Percentiles rank a stretch among this genome's conserved stretches.
phyloP scores from a whole-genome alignment of 2,329 filamentous ascomycete species.

The Graphilbum sp. region DNA sequence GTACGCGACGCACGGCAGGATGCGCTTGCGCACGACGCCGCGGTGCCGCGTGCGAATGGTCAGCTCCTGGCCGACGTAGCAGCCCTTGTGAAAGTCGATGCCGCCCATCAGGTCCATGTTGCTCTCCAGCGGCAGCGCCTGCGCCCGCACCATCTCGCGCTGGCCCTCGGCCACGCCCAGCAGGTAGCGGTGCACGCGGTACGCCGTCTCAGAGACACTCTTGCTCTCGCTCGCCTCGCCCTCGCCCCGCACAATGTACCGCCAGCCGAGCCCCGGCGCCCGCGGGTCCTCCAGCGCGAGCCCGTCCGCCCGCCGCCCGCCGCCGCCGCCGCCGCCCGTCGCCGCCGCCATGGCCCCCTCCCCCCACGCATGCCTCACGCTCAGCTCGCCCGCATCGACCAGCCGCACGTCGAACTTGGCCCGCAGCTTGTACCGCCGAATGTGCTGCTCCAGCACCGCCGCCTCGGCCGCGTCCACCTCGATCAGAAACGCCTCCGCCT shows the following conservation, averaged over 20 bases:
- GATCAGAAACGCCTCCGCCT: constrained; percentile 46
- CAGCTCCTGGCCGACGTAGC: constrained; percentile 91
- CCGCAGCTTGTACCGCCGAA: constrained; percentile 74
- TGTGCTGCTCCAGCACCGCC: constrained; percentile 46
- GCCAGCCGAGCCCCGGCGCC: constrained; percentile 37
- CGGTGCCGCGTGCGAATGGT: constrained; percentile 92
- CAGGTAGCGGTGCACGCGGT: constrained; percentile 62
- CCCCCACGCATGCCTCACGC: constrained; percentile 63
- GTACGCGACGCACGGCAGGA: constrained; percentile 68
- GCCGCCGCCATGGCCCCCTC: too few relatives aligned
- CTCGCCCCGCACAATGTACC: constrained; percentile 22
- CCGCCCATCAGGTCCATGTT: constrained; percentile 78
- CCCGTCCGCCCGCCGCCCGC: background rate
- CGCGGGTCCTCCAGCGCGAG: constrained; percentile 25
- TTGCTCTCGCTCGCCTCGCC: too few relatives aligned
- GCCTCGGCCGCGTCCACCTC: constrained; percentile 64
- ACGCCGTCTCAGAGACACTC: constrained; percentile 39
- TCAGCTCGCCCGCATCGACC: constrained; percentile 46
- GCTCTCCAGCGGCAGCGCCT: constrained; percentile 68
- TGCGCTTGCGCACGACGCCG: constrained; percentile 79
- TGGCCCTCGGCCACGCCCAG: constrained; percentile 76
- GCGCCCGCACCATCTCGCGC: constrained; percentile 53
- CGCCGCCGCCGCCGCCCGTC: background rate
- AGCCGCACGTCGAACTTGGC: constrained; percentile 58
- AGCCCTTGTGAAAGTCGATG: constrained; percentile 89